Evolutionary conservation across 1,284 basidiomycete species (phyloP).

Genomic region (Porogramme epimiltina): DNA sequence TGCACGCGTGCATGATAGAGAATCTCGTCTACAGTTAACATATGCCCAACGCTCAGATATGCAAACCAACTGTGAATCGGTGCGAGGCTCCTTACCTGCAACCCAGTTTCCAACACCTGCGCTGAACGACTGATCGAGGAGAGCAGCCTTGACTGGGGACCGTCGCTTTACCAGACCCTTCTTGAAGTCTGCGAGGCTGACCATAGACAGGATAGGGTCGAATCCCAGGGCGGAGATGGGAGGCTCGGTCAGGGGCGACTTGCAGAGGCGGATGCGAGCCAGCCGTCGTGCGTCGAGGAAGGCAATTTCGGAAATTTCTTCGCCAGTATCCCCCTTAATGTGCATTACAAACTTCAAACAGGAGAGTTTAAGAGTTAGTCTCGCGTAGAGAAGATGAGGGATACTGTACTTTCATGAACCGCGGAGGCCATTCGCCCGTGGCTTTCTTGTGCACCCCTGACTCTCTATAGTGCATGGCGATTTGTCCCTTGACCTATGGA

Average conservation of each 20-base stretch:
- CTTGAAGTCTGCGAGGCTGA: constrained; percentile 58
- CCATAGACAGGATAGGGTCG: constrained; percentile 80
- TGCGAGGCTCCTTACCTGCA: constrained; percentile 56
- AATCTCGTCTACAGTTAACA: constrained; percentile 61
- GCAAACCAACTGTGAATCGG: too few relatives aligned
- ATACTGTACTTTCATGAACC: constrained; percentile 63
- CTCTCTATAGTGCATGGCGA: constrained; percentile 66
- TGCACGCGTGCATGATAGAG: constrained; percentile 80
- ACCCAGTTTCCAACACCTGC: constrained; percentile 88
- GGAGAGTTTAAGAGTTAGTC: background rate
- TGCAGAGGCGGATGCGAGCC: constrained; percentile 68
- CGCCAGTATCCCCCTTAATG: constrained; percentile 37
- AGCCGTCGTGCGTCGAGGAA: constrained; percentile 75
- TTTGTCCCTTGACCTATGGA: constrained; percentile 61
- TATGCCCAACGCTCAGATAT: background rate
- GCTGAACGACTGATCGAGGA: constrained; percentile 82
- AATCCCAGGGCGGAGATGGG: constrained; percentile 76
- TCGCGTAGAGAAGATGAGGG: background rate
- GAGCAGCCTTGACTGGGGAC: constrained; percentile 77
- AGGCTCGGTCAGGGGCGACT: constrained; percentile 60
- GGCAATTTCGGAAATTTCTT: constrained; percentile 49
- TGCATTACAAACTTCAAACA: constrained; percentile 62
- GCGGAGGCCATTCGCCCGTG: constrained; percentile 73
- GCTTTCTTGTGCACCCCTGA: constrained; percentile 45
- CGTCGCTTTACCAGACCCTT: constrained; percentile 53